Conservation (phyloP, 257 asterid genomes). For the Petunia secreta region DNA sequence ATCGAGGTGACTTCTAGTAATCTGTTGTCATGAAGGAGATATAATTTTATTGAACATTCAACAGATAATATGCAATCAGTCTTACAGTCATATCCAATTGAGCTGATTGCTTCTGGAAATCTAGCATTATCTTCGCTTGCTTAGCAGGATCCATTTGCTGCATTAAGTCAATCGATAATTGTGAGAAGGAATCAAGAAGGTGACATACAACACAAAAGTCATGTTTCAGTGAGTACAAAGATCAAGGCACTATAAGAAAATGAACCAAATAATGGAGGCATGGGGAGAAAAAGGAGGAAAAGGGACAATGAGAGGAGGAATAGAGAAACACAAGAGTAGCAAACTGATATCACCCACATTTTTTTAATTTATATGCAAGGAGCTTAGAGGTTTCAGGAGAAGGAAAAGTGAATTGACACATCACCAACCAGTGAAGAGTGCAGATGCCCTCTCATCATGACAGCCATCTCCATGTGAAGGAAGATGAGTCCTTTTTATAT, state of each 20-base stretch:
- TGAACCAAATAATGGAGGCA: not conserved
- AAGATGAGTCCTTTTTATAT: not conserved
- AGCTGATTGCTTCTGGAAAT: conserved; percentile 92
- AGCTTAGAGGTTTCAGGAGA: not conserved
- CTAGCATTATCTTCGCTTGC: conserved; percentile 82
- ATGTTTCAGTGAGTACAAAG: not conserved
- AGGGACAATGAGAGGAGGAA: not conserved
- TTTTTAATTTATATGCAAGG: not conserved
- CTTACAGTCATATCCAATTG: conserved; percentile 96
- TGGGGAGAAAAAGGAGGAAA: not conserved
- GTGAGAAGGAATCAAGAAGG: not conserved
- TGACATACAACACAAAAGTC: not conserved
- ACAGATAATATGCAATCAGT: not conserved
- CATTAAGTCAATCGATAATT: conserved; percentile 22
- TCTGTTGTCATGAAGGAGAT: not conserved
- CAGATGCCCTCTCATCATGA: conserved; percentile 3
- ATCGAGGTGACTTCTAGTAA: not conserved
- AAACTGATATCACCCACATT: not conserved
- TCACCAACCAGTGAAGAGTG: conserved; percentile 3
- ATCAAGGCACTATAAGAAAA: not conserved
- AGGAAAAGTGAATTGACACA: not conserved
- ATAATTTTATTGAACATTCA: not conserved
- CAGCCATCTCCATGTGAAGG: not conserved
- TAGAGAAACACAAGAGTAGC: not conserved
- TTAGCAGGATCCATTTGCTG: conserved; percentile 96